These are phyloP conservation scores for Rhizopus arrhizus DNA, from an alignment of 371 early-diverging fungal genomes.

Conservation along the genomic window DNA sequence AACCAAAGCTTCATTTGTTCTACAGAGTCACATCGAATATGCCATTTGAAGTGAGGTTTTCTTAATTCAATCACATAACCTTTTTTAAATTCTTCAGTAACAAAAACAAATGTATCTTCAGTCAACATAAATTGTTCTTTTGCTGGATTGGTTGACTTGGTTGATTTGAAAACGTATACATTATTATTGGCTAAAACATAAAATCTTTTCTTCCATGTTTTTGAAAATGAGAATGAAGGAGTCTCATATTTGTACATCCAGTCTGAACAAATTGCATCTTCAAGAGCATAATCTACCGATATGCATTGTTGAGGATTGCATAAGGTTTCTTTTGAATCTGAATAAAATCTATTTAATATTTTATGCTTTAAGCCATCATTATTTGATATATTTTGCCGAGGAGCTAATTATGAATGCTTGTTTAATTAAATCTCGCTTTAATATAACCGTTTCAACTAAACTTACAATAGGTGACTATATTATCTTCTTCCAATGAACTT, in stretches of 20 bases:
- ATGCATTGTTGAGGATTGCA: slow-evolving; percentile 11
- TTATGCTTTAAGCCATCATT: no score
- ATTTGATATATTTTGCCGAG: neutral
- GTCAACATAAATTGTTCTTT: slow-evolving; percentile 48
- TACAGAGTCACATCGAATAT: slow-evolving; percentile 43
- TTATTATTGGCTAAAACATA: slow-evolving; percentile 36
- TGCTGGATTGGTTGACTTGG: slow-evolving; percentile 36
- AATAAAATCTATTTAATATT: no score
- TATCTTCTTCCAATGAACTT: neutral
- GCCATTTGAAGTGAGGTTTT: slow-evolving; percentile 46
- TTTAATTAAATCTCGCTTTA: neutral
- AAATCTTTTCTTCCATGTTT: slow-evolving; percentile 46
- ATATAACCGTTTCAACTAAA: neutral
- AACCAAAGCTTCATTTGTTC: slow-evolving; percentile 43
- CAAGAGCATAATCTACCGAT: slow-evolving; percentile 35
- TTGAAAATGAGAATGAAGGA: slow-evolving; percentile 37
- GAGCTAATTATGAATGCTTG: neutral
- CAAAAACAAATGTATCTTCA: slow-evolving; percentile 48
- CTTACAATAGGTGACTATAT: neutral
- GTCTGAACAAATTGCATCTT: slow-evolving; percentile 29
- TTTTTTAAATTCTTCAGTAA: slow-evolving; percentile 50
- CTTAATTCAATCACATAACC: slow-evolving; percentile 45
- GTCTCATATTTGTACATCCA: slow-evolving; percentile 44
- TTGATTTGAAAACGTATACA: slow-evolving; percentile 41
- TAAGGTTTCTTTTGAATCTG: no score